phyloP scores from a whole-genome alignment of 192 early-diverging fungal genomes.

The Umbelopsis isabellina region DNA sequence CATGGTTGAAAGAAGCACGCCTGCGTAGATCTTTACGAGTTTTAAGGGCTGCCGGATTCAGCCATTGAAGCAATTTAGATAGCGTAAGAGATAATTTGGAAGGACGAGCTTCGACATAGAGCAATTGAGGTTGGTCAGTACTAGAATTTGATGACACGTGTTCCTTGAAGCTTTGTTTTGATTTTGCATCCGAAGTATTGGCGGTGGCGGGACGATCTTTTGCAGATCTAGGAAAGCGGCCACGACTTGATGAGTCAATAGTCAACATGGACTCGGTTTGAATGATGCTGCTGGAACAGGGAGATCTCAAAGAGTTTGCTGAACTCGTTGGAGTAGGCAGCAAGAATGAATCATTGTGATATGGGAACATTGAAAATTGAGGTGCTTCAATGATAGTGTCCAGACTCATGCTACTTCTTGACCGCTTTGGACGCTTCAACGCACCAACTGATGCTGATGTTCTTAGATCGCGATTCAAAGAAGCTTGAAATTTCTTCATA shows the following conservation, averaged over 20 bases:
- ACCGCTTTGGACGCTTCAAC: neutral
- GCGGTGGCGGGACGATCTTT: neutral
- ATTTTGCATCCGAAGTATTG: neutral
- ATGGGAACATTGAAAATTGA: constrained; percentile 11
- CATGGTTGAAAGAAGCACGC: constrained; percentile 8
- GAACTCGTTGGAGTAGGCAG: neutral
- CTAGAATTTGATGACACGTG: neutral
- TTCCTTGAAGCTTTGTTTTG: neutral
- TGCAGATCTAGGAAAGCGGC: neutral
- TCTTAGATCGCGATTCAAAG: neutral
- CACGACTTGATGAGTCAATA: neutral
- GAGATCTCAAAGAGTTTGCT: neutral
- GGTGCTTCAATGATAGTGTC: constrained; percentile 9
- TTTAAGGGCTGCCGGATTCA: neutral
- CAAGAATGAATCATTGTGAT: constrained; percentile 16
- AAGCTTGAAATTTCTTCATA: neutral
- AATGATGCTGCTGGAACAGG: neutral
- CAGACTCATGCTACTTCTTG: constrained; percentile 10
- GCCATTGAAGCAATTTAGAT: neutral
- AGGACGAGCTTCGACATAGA: constrained; percentile 4
- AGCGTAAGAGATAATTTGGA: neutral
- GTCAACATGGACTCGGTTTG: neutral
- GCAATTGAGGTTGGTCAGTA: neutral
- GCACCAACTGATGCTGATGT: neutral
- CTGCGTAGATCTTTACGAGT: constrained; percentile 10